These are phyloP conservation scores for Diospyros lotus DNA, from an alignment of 148 eudicot species.

Conservation along the genomic window DNA sequence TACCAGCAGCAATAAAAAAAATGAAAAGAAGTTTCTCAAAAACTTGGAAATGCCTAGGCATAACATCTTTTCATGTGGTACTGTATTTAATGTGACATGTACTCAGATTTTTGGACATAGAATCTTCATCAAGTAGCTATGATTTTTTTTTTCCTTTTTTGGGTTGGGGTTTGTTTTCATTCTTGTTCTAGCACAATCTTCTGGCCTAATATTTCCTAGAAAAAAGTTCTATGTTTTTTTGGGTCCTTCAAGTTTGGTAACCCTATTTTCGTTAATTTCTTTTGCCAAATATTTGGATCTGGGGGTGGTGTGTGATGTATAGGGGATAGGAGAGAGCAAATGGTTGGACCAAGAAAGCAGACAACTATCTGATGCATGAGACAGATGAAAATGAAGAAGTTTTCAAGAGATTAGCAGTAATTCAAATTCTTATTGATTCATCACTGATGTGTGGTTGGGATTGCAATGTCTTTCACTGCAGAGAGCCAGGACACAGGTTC, in stretches of 20 bases:
- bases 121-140: background rate
- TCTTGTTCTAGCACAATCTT: too few relatives aligned
- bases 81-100: background rate
- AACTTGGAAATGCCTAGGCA: background rate
- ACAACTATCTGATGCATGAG: background rate
- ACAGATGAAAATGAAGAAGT: background rate
- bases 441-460: conserved; percentile 1
- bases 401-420: background rate
- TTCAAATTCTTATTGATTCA: background rate
- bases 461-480: conserved; percentile 49
- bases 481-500: conserved; percentile 65
- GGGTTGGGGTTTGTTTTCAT: too few relatives aligned
- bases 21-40: background rate
- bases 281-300: background rate
- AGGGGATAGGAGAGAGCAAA: background rate
- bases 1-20: background rate
- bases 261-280: background rate
- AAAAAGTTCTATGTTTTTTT: too few relatives aligned
- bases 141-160: too few relatives aligned
- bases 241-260: too few relatives aligned
- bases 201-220: background rate
- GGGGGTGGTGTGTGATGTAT: background rate
- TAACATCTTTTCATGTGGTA: too few relatives aligned
- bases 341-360: background rate
- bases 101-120: background rate